Percentiles rank a stretch among this genome's conserved stretches.
phyloP scores from a whole-genome alignment of 768 basidiomycete species.

The Coprinopsis strossmayeri region DNA sequence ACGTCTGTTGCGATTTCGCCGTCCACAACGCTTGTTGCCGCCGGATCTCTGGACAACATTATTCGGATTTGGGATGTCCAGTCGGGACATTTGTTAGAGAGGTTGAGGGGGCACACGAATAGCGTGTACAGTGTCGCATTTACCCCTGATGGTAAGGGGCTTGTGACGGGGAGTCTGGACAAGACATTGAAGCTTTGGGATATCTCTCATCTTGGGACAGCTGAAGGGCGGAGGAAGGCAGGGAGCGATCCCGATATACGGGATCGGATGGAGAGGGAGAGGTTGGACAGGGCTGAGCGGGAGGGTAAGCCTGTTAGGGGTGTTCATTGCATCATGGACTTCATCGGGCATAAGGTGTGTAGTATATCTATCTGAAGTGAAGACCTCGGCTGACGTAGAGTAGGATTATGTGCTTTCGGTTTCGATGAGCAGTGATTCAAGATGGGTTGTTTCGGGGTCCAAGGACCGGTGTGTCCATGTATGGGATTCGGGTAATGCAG shows the following conservation, averaged over 20 bases:
- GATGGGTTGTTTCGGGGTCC: slow-evolving; percentile 89
- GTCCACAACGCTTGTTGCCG: slow-evolving; percentile 59
- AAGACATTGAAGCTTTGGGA: slow-evolving; percentile 89
- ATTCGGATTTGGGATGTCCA: slow-evolving; percentile 77
- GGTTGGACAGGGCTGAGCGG: slow-evolving; percentile 2
- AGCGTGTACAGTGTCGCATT: slow-evolving; percentile 89
- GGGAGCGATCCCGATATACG: not conserved
- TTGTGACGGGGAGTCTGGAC: slow-evolving; percentile 90
- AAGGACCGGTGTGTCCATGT: slow-evolving; percentile 97
- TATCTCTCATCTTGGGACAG: slow-evolving; percentile 49
- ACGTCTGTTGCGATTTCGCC: slow-evolving; percentile 78
- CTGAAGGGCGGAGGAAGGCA: slow-evolving; percentile 2
- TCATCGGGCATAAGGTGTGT: slow-evolving; percentile 86
- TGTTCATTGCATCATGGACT: slow-evolving; percentile 25
- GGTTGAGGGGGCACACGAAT: slow-evolving; percentile 72
- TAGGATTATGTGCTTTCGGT: slow-evolving; percentile 56
- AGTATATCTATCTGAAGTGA: slow-evolving; percentile 10
- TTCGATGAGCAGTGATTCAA: slow-evolving; percentile 84
- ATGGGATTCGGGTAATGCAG: slow-evolving; percentile 71
- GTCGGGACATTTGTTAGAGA: slow-evolving; percentile 63
- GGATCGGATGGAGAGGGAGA: slow-evolving; percentile 30
- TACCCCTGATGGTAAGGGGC: slow-evolving; percentile 83
- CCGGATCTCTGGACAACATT: slow-evolving; percentile 68
- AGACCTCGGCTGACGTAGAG: not conserved
- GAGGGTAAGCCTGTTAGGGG: slow-evolving; percentile 40